Percentiles rank a stretch among this genome's conserved stretches.
Conservation (phyloP, 495 filamentous ascomycete genomes). For the Immersiella caudata region DNA sequence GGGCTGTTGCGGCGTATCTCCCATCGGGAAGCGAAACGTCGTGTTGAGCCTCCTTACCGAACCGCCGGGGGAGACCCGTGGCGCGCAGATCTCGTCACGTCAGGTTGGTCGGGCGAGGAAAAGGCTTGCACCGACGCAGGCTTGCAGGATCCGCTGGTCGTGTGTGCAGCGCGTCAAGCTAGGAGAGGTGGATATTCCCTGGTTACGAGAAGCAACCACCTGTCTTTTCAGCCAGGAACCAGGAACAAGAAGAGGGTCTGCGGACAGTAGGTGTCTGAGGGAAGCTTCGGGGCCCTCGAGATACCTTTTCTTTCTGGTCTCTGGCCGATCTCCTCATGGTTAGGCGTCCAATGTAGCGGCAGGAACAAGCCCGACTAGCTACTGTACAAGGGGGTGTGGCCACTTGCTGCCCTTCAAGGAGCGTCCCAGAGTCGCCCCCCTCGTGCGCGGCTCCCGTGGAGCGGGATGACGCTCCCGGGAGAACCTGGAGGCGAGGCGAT, state of each 20-base stretch:
- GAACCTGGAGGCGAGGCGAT: conserved; percentile 4
- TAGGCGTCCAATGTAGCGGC: conserved; percentile 29
- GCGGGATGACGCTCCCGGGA: conserved; percentile 14
- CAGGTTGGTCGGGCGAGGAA: not conserved
- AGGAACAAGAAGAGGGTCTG: conserved; percentile 6
- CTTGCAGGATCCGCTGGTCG: not conserved
- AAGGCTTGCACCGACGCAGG: not conserved
- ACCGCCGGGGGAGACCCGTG: not conserved
- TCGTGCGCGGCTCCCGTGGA: conserved; percentile 9
- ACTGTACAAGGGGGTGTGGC: conserved; percentile 18
- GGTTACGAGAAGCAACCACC: not conserved
- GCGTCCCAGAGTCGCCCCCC: conserved; percentile 17
- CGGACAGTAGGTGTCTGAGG: not conserved
- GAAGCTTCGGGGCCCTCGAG: conserved; percentile 11
- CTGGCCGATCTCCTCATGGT: conserved; percentile 13
- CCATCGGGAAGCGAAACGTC: conserved; percentile 35
- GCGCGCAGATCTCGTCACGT: conserved; percentile 2
- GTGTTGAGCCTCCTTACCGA: not conserved
- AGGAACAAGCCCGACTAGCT: not conserved
- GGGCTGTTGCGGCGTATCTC: conserved; percentile 42
- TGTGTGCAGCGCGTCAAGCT: not conserved
- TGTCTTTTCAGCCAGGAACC: not conserved
- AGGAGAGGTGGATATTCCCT: not conserved
- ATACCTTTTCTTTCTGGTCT: conserved; percentile 1
- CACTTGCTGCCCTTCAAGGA: conserved; percentile 7